Conservation (phyloP, 768 basidiomycete genomes). For the Mycena floridula region DNA sequence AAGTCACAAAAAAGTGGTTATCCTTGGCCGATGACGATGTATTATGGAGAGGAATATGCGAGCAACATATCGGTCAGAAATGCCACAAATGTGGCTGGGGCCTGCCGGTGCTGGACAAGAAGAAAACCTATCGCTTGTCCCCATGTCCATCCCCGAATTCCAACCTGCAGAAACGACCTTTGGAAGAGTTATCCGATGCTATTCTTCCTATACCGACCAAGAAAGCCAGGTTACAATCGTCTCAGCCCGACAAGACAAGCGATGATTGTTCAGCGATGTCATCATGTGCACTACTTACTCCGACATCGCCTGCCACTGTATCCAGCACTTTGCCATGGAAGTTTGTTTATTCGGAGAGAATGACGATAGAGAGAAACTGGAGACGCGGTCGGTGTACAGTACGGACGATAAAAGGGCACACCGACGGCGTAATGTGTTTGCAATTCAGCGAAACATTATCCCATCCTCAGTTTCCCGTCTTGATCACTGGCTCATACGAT, state of each 20-base stretch:
- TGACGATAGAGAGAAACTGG: constrained; percentile 96
- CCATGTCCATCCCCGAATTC: constrained; percentile 27
- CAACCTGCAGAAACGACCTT: constrained; percentile 30
- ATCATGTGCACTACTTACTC: constrained; percentile 21
- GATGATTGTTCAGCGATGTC: too few species aligned
- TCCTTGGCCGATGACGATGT: constrained; percentile 90
- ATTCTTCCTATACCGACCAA: constrained; percentile 36
- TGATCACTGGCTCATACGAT: constrained; percentile 98
- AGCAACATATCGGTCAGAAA: constrained; percentile 96
- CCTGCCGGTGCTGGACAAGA: constrained; percentile 82
- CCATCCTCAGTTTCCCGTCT: constrained; percentile 83
- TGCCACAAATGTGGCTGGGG: constrained; percentile 98
- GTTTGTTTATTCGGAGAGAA: constrained; percentile 95
- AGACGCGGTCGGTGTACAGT: constrained; percentile 84
- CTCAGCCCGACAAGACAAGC: neutral
- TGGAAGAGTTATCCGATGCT: constrained; percentile 21
- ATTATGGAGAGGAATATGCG: constrained; percentile 94
- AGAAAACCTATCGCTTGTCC: constrained; percentile 41
- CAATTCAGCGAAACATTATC: constrained; percentile 85
- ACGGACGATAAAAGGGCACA: constrained; percentile 85
- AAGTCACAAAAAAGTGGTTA: constrained; percentile 83
- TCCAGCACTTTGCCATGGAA: constrained; percentile 89
- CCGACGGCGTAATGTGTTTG: constrained; percentile 95
- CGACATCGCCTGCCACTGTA: constrained; percentile 20
- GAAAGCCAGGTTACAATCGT: constrained; percentile 37